Conservation (phyloP, 2,329 filamentous ascomycete genomes). For the Colletotrichum chrysophilum region DNA sequence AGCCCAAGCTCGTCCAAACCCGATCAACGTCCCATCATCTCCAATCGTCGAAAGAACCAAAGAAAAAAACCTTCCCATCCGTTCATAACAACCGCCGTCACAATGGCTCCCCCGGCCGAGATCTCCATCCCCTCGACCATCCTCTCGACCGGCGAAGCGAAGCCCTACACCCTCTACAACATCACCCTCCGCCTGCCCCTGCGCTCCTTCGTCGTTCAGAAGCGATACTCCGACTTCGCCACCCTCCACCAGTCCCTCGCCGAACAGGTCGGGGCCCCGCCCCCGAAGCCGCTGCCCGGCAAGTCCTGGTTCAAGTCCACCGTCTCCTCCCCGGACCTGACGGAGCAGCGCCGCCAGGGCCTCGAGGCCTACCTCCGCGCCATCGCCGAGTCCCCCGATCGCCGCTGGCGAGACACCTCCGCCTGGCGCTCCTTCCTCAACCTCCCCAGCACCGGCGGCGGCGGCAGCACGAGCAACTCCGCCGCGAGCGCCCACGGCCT, state of each 20-base stretch:
- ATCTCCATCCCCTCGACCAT: conserved; percentile 73
- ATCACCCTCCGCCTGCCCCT: conserved; percentile 79
- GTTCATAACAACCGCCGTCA: neutral
- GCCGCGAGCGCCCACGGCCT: conserved; percentile 51
- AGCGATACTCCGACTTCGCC: conserved; percentile 83
- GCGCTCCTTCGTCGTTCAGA: conserved; percentile 76
- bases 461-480: conserved; percentile 50
- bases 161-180: conserved; percentile 79
- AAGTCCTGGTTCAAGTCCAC: conserved; percentile 83
- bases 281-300: conserved; percentile 70
- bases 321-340: conserved; percentile 70
- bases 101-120: conserved; percentile 69
- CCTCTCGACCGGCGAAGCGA: conserved; percentile 57
- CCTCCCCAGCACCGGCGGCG: conserved; percentile 54
- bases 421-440: conserved; percentile 78
- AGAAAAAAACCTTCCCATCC: neutral
- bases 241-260: conserved; percentile 68
- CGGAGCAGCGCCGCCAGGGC: conserved; percentile 70
- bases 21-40: neutral
- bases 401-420: conserved; percentile 75
- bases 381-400: conserved; percentile 76
- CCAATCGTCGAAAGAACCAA: neutral
- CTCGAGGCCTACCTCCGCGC: conserved; percentile 75
- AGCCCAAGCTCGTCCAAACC: conserved; percentile 3
- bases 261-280: conserved; percentile 63